These are phyloP conservation scores for Sporothrix sp. DNA, from an alignment of 2,329 filamentous ascomycete species.

Conservation along the genomic window DNA sequence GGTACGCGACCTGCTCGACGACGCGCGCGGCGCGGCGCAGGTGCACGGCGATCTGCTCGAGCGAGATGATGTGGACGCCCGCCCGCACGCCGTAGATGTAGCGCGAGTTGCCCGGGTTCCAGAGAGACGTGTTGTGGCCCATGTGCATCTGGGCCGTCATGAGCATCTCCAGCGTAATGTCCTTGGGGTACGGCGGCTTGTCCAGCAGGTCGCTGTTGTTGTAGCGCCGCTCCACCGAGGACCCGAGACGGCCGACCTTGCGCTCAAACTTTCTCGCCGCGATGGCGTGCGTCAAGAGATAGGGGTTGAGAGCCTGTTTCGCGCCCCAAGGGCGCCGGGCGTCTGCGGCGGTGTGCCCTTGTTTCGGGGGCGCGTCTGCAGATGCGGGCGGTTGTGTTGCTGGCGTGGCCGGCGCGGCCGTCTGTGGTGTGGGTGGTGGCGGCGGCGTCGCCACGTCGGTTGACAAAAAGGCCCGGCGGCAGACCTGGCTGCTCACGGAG, in stretches of 20 bases:
- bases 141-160: conserved; percentile 82
- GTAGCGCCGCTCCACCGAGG: conserved; percentile 46
- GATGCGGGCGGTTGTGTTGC: not conserved
- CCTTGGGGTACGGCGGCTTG: conserved; percentile 64
- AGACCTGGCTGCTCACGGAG: conserved; percentile 21
- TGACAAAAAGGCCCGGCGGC: conserved; percentile 32
- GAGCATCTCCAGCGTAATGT: conserved; percentile 83
- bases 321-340: too few relatives aligned
- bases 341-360: too few relatives aligned
- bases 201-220: conserved; percentile 54
- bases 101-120: conserved; percentile 88
- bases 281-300: too few relatives aligned
- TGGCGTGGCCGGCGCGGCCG: not conserved
- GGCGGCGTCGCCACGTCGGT: conserved; percentile 19
- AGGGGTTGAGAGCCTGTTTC: conserved; percentile 27
- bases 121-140: conserved; percentile 80
- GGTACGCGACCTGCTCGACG: conserved; percentile 73
- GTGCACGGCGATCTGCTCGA: conserved; percentile 81
- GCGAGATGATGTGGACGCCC: conserved; percentile 84
- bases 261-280: conserved; percentile 33
- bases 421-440: conserved; percentile 1
- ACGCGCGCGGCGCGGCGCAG: conserved; percentile 88
- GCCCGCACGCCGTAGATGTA: conserved; percentile 90
- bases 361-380: too few relatives aligned
- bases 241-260: conserved; percentile 40